Conservation (phyloP, 2,329 filamentous ascomycete species). For the Myrmaecium sp. region DNA sequence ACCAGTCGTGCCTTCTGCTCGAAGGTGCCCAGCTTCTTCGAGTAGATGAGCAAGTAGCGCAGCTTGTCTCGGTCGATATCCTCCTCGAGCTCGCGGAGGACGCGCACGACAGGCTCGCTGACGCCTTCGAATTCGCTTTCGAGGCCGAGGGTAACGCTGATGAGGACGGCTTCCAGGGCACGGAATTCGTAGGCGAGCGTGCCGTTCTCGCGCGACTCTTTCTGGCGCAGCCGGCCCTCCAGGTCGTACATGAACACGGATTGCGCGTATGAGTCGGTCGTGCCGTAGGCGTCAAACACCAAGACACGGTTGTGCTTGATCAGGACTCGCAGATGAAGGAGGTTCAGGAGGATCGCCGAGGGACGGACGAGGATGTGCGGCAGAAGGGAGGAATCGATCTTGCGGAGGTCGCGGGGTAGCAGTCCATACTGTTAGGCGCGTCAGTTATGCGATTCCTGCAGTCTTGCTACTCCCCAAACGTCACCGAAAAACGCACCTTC, state of each 20-base stretch:
- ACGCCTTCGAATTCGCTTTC: constrained; percentile 93
- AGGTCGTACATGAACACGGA: constrained; percentile 97
- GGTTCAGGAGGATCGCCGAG: constrained; percentile 82
- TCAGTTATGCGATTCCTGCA: constrained; percentile 5
- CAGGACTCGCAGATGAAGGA: constrained; percentile 87
- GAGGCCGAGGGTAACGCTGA: constrained; percentile 79
- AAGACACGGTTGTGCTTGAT: constrained; percentile 91
- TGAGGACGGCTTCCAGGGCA: constrained; percentile 84
- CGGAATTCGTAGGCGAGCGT: constrained; percentile 86
- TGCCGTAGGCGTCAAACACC: constrained; percentile 91
- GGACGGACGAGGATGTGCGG: constrained; percentile 90
- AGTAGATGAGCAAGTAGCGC: constrained; percentile 76
- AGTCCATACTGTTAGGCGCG: constrained; percentile 54
- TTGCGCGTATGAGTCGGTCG: constrained; percentile 85
- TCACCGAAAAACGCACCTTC: constrained; percentile 44
- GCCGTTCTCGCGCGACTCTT: constrained; percentile 34
- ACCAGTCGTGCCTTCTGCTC: constrained; percentile 94
- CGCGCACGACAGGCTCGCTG: constrained; percentile 75
- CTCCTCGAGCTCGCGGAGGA: constrained; percentile 81
- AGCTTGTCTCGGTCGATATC: constrained; percentile 94
- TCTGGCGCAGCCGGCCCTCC: constrained; percentile 79
- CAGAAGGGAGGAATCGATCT: constrained; percentile 91
- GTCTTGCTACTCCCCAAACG: background rate
- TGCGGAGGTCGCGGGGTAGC: constrained; percentile 83
- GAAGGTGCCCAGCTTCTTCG: constrained; percentile 89